Evolutionary conservation across 768 basidiomycete species (phyloP).

Genomic region (Tubosaeta sp.): DNA sequence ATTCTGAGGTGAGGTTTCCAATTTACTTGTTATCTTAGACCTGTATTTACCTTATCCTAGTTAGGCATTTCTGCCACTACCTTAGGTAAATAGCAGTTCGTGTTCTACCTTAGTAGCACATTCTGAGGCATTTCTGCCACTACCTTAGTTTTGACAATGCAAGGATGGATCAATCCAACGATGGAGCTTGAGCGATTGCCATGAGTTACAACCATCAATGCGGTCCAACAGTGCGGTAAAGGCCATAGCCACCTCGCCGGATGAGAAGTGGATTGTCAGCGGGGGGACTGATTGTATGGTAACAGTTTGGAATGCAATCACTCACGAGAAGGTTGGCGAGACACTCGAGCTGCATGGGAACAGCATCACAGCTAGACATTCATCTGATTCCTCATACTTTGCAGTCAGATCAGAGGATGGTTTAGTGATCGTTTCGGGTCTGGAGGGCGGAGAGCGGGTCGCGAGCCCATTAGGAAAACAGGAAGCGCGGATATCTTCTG

Average conservation of each 20-base stretch:
- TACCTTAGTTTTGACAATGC: no score
- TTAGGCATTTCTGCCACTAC: no score
- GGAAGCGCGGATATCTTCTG: background rate
- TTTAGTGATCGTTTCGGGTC: background rate
- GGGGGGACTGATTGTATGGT: constrained; percentile 3
- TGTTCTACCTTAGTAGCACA: no score
- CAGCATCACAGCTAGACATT: constrained; percentile 6
- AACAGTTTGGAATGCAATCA: constrained; percentile 1
- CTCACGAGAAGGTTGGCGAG: background rate
- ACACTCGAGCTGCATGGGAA: background rate
- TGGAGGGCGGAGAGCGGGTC: background rate
- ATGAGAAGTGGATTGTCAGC: constrained; percentile 8
- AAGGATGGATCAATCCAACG: constrained; percentile 6
- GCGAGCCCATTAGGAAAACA: background rate
- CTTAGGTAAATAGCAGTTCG: no score
- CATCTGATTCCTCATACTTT: background rate
- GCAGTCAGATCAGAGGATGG: constrained; percentile 6
- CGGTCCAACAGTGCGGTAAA: background rate
- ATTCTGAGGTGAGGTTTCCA: no score
- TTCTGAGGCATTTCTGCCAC: no score
- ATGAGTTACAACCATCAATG: background rate
- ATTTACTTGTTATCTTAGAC: no score
- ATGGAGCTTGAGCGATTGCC: constrained; percentile 1
- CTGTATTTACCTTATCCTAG: no score
- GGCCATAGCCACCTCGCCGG: constrained; percentile 1